phyloP scores from a whole-genome alignment of 2,329 filamentous ascomycete genomes.

The Basipetospora chlamydospora region DNA sequence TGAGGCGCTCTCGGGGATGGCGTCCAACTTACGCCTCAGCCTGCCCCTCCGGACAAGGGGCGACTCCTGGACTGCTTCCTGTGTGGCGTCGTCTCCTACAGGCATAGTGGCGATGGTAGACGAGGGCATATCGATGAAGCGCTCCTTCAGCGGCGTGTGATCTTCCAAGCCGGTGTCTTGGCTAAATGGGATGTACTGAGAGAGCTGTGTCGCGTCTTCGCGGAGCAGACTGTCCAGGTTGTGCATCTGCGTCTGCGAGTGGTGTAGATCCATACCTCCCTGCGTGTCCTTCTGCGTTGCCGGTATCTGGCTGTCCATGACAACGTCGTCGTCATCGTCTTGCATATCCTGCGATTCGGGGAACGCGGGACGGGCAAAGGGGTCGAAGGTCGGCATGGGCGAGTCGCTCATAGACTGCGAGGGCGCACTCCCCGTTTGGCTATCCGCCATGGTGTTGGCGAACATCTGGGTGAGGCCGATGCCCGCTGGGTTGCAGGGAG shows the following conservation, averaged over 20 bases:
- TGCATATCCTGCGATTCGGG: slow-evolving; percentile 45
- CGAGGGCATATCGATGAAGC: slow-evolving; percentile 48
- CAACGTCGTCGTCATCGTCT: slow-evolving; percentile 36
- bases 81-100: slow-evolving; percentile 23
- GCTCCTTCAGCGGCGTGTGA: slow-evolving; percentile 54
- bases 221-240: slow-evolving; percentile 41
- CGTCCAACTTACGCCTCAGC: slow-evolving; percentile 28
- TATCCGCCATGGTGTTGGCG: slow-evolving; percentile 70
- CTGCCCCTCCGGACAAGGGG: slow-evolving; percentile 49
- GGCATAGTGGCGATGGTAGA: slow-evolving; percentile 62
- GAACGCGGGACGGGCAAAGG: slow-evolving; percentile 18
- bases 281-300: slow-evolving; percentile 23
- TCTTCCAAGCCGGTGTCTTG: slow-evolving; percentile 68
- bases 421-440: slow-evolving; percentile 11
- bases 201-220: slow-evolving; percentile 43
- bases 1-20: slow-evolving; percentile 20
- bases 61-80: slow-evolving; percentile 39
- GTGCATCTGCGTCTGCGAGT: slow-evolving; percentile 45
- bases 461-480: slow-evolving; percentile 82
- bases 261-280: slow-evolving; percentile 34
- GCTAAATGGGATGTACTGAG: slow-evolving; percentile 59
- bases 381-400: slow-evolving; percentile 41
- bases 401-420: slow-evolving; percentile 24
- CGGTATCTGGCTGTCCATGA: slow-evolving; percentile 31
- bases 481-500: slow-evolving; percentile 36